A percentile compares a stretch with the other conserved stretches of the same genome.
phyloP scores from a whole-genome alignment of 2,329 filamentous ascomycete genomes.

The Cryphonectria nitschkei region DNA sequence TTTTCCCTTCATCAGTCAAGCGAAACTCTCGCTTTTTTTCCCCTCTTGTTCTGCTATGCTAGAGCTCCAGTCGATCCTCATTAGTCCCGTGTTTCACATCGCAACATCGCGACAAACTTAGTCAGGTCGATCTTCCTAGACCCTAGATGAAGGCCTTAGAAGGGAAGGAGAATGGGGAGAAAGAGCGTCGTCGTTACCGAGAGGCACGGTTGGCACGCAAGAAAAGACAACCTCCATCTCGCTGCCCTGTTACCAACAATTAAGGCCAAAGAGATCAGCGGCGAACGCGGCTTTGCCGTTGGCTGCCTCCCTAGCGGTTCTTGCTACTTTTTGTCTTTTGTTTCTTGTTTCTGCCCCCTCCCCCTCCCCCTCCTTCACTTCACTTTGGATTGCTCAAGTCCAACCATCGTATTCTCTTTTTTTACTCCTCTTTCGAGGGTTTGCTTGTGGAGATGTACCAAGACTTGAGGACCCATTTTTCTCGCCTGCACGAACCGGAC shows the following conservation, averaged over 20 bases:
- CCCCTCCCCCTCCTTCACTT: neutral
- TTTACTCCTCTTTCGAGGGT: neutral
- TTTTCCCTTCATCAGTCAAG: neutral
- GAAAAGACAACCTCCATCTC: slow-evolving; percentile 20
- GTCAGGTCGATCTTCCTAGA: slow-evolving; percentile 17
- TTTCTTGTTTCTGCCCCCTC: neutral
- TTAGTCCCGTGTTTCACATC: slow-evolving; percentile 24
- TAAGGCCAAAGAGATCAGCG: neutral
- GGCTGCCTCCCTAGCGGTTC: slow-evolving; percentile 12
- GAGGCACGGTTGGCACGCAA: slow-evolving; percentile 1
- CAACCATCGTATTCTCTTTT: neutral
- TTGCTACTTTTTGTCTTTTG: neutral
- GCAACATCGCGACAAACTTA: slow-evolving; percentile 23
- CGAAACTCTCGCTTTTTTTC: neutral
- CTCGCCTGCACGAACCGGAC: slow-evolving; percentile 7
- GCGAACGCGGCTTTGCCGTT: slow-evolving; percentile 10
- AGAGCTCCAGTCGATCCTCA: slow-evolving; percentile 26
- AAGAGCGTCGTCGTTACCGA: too few relatives aligned
- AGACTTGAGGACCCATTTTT: slow-evolving; percentile 3
- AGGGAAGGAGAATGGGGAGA: neutral
- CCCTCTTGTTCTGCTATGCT: slow-evolving; percentile 1
- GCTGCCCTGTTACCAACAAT: slow-evolving; percentile 9
- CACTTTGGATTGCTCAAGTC: neutral
- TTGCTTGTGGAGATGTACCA: slow-evolving; percentile 2
- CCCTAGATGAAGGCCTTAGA: slow-evolving; percentile 14